Percentiles rank a stretch among this genome's conserved stretches.
phyloP scores from a whole-genome alignment of 2,329 filamentous ascomycete species.

The Aspergillus pseudoviridinutans region DNA sequence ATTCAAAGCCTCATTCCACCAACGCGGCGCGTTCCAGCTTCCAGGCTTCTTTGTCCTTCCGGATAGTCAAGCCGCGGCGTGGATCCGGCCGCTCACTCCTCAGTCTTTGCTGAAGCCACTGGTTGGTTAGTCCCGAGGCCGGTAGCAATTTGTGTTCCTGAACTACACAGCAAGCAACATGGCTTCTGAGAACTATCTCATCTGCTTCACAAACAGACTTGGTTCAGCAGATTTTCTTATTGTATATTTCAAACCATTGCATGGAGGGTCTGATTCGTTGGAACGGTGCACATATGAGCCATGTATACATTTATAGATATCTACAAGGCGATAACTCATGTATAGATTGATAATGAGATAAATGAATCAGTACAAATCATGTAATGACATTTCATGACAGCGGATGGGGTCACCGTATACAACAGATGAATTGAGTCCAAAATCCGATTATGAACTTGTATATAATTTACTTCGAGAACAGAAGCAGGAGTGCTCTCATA shows the following conservation, averaged over 20 bases:
- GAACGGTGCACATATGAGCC: neutral
- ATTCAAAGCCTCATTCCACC: neutral
- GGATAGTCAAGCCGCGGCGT: neutral
- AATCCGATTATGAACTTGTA: no score
- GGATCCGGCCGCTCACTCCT: neutral
- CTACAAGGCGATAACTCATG: neutral
- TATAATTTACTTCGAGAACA: no score
- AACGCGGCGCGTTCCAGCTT: neutral
- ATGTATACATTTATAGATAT: neutral
- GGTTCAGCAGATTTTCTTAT: neutral
- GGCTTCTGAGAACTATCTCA: neutral
- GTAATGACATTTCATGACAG: neutral
- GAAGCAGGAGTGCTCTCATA: no score
- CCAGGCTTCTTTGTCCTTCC: no score
- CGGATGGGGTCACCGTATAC: no score
- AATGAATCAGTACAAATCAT: neutral
- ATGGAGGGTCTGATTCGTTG: neutral
- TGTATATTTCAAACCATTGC: neutral
- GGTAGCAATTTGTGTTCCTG: no score
- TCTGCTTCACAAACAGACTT: neutral
- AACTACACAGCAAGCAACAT: neutral
- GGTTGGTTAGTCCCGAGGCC: neutral
- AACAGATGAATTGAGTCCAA: no score
- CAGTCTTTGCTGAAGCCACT: neutral
- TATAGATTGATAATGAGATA: neutral